Conservation (phyloP, 2,329 filamentous ascomycete species). For the Claviceps cyperi region DNA sequence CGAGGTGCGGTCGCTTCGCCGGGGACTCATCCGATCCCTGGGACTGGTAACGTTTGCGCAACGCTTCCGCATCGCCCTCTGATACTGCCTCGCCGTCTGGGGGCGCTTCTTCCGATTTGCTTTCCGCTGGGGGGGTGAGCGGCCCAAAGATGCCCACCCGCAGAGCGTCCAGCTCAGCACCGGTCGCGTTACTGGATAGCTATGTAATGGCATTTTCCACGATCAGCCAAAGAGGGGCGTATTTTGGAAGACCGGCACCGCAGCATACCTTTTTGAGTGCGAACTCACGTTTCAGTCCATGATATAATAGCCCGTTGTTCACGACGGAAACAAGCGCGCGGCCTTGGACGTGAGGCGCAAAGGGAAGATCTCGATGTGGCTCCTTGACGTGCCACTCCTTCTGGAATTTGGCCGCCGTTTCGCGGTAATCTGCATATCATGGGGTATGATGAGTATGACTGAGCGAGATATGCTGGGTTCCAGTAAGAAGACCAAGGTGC, state of each 20-base stretch:
- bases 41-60: conserved; percentile 35
- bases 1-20: conserved; percentile 43
- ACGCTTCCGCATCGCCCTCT: conserved; percentile 25
- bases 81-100: conserved; percentile 22
- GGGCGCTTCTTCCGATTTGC: conserved; percentile 23
- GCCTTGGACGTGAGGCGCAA: conserved; percentile 49
- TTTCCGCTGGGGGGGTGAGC: conserved; percentile 30
- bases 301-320: conserved; percentile 49
- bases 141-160: conserved; percentile 44
- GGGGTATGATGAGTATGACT: background rate
- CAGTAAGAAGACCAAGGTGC: background rate
- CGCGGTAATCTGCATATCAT: conserved; percentile 42
- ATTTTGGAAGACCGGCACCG: conserved; percentile 5
- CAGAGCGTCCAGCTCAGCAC: conserved; percentile 30
- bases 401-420: conserved; percentile 52
- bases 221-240: background rate
- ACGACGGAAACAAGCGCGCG: conserved; percentile 49
- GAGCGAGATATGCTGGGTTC: background rate
- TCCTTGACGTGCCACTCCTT: conserved; percentile 52
- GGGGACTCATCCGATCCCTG: conserved; percentile 38
- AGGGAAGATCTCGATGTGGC: conserved; percentile 47
- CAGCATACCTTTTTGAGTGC: conserved; percentile 33
- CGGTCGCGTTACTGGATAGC: conserved; percentile 30
- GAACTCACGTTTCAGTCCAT: conserved; percentile 43
- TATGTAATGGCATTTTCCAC: conserved; percentile 18